These are phyloP conservation scores for Pseudopediastrum boryanum DNA, from an alignment of 139 green algal genomes.

Conservation along the genomic window DNA sequence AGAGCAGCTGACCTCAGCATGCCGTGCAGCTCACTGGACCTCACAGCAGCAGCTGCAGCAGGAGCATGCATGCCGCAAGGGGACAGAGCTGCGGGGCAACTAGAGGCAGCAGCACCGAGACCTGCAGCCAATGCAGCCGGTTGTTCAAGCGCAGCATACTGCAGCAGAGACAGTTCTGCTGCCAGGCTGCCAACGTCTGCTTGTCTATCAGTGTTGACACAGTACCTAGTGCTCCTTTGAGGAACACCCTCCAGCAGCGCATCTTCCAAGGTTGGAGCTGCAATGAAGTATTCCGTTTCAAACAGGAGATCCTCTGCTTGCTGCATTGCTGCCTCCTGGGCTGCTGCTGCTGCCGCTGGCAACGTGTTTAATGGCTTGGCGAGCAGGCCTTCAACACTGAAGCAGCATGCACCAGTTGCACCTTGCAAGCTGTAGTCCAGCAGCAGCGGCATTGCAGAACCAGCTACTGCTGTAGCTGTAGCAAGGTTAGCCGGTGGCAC, in stretches of 20 bases:
- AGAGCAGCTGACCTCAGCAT: slow-evolving; percentile 27
- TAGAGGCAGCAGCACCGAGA: too few relatives aligned
- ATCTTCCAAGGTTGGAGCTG: too few relatives aligned
- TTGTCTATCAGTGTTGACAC: too few relatives aligned
- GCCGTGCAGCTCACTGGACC: not conserved
- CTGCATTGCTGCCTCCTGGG: not conserved
- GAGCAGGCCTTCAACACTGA: slow-evolving; percentile 11
- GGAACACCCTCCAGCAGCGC: too few relatives aligned
- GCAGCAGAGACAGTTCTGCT: not conserved
- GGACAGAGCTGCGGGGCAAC: too few relatives aligned
- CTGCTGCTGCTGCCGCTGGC: not conserved
- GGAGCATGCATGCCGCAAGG: too few relatives aligned
- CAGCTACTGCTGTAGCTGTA: not conserved
- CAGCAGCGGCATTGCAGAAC: not conserved
- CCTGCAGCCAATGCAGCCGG: too few relatives aligned
- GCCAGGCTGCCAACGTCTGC: not conserved
- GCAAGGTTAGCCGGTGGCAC: not conserved
- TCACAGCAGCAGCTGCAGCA: not conserved
- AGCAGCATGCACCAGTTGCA: not conserved
- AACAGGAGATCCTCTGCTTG: slow-evolving; percentile 30
- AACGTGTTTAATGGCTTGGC: not conserved
- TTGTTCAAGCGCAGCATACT: too few relatives aligned
- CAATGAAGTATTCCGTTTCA: not conserved
- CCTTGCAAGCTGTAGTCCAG: slow-evolving; percentile 21
- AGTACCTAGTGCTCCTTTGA: too few relatives aligned